These are phyloP conservation scores for Fusarium stilboides DNA, from an alignment of 2,329 filamentous ascomycete species.

Conservation along the genomic window DNA sequence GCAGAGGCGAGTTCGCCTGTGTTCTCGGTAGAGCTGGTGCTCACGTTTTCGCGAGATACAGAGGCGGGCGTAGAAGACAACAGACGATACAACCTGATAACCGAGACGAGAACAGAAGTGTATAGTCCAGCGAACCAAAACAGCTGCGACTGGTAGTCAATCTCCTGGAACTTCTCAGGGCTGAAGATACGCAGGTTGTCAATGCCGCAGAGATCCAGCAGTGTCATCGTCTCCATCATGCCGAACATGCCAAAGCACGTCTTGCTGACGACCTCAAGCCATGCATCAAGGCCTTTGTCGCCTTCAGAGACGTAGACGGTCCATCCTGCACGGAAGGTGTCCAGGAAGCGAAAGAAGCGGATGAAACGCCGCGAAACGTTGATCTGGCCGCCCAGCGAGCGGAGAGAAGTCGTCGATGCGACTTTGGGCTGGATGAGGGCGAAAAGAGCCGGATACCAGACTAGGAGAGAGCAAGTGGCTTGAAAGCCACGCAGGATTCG, in stretches of 20 bases:
- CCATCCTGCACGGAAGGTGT: slow-evolving; percentile 69
- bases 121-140: slow-evolving; percentile 78
- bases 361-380: slow-evolving; percentile 72
- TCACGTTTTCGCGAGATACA: slow-evolving; percentile 50
- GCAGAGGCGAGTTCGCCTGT: slow-evolving; percentile 28
- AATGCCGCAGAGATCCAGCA: slow-evolving; percentile 67
- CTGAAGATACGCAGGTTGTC: slow-evolving; percentile 67
- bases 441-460: slow-evolving; percentile 61
- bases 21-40: slow-evolving; percentile 47
- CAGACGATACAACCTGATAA: slow-evolving; percentile 60
- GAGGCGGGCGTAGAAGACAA: slow-evolving; percentile 57
- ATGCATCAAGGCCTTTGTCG: slow-evolving; percentile 55
- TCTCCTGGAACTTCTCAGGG: slow-evolving; percentile 59
- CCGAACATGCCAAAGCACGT: slow-evolving; percentile 77
- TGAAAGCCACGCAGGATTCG: slow-evolving; percentile 73
- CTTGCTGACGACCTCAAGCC: slow-evolving; percentile 70
- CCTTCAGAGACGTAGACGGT: slow-evolving; percentile 55
- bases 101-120: slow-evolving; percentile 63
- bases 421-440: slow-evolving; percentile 52
- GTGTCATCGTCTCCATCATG: slow-evolving; percentile 75
- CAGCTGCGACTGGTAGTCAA: slow-evolving; percentile 74
- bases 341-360: slow-evolving; percentile 78
- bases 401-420: slow-evolving; percentile 54
- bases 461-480: slow-evolving; percentile 64
- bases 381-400: slow-evolving; percentile 58